Evolutionary conservation across 257 asterid genomes (phyloP).

Genomic region (Solanum ossicruentum): DNA sequence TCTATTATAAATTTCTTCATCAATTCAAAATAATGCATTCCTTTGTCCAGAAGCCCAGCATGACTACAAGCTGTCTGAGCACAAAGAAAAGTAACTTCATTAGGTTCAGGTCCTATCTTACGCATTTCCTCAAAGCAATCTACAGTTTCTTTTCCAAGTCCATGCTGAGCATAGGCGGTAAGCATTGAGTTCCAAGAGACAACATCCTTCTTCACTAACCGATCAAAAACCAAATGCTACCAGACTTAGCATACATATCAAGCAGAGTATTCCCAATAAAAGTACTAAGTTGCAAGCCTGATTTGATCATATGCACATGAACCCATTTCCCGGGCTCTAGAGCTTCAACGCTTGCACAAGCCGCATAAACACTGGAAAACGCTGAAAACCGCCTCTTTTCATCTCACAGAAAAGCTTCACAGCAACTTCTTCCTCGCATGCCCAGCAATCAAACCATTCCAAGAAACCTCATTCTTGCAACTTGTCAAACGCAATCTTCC

Average conservation of each 20-base stretch:
- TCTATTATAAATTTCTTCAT: constrained; percentile 40
- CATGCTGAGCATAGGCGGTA: constrained; percentile 77
- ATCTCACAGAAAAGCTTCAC: constrained; percentile 45
- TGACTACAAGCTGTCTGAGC: constrained; percentile 83
- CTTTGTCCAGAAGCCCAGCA: constrained; percentile 55
- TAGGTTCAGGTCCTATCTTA: constrained; percentile 38
- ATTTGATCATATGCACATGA: constrained; percentile 60
- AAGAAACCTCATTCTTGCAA: constrained; percentile 57
- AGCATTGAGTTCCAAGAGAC: constrained; percentile 91
- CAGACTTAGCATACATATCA: constrained; percentile 77
- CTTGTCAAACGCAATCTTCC: constrained; percentile 32
- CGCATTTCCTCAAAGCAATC: constrained; percentile 52
- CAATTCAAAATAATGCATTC: constrained; percentile 49
- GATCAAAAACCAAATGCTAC: constrained; percentile 56
- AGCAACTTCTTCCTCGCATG: constrained; percentile 50
- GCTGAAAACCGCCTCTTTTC: constrained; percentile 47
- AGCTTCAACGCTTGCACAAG: constrained; percentile 62
- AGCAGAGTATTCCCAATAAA: constrained; percentile 74
- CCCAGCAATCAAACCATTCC: constrained; percentile 77
- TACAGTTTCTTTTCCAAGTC: constrained; percentile 55
- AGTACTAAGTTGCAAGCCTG: constrained; percentile 41
- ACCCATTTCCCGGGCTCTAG: constrained; percentile 77
- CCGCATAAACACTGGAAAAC: constrained; percentile 56
- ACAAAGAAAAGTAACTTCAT: constrained; percentile 52
- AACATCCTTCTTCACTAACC: constrained; percentile 42